Evolutionary conservation across 768 basidiomycete genomes (phyloP), one percentile per base, ranked within the genome.

Genomic region (Tremella fuciformis): DNA sequence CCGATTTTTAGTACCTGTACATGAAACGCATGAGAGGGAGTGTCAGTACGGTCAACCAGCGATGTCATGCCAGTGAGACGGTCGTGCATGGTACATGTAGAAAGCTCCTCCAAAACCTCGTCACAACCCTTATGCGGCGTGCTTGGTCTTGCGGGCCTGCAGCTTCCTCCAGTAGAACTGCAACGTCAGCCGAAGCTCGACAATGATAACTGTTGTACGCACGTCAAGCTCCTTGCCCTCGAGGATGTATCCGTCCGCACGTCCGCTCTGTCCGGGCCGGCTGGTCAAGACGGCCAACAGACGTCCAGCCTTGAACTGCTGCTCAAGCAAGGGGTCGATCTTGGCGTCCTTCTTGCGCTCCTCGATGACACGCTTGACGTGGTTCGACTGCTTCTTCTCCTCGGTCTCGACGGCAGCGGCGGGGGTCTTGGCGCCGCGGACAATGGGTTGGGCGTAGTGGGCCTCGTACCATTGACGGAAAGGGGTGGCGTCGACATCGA

Each of bases 391-490:
- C 81, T 93, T 94, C 78, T 82, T 86, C 69, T 81, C 80, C 60
- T 76, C 76, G 26, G 83, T 80, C 40, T 80, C 70, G 29, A 34
- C 29, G 29, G 29, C 29, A 34, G 29, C 29, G 59, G 75, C 79
- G 79, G 58, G 80, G 19, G 83, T 75, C 81, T 89, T 92, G 72
- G 78, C 76, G 56, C 76, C 74, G 84, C 91, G 91, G 73, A 89
- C 88, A 69, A 97, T 85, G 60, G 94, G 91, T 80, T 89, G 88
- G 65, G 88, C 94, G 78, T 98, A 99, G 81, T 98, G 93, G 40
- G 90, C 82, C 81, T 99, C 96, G 78, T 97, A 99, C 93, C 93
- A 98, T 82, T 97, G 93, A 68, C 93, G 86, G 89, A 98, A 99
- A 63, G 96, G 96, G 29, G 94, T 86, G 64, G 96, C 94, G 81